Base-by-base conservation (phyloP, 1,284 basidiomycete genomes). In the Boletus smithii region DNA sequence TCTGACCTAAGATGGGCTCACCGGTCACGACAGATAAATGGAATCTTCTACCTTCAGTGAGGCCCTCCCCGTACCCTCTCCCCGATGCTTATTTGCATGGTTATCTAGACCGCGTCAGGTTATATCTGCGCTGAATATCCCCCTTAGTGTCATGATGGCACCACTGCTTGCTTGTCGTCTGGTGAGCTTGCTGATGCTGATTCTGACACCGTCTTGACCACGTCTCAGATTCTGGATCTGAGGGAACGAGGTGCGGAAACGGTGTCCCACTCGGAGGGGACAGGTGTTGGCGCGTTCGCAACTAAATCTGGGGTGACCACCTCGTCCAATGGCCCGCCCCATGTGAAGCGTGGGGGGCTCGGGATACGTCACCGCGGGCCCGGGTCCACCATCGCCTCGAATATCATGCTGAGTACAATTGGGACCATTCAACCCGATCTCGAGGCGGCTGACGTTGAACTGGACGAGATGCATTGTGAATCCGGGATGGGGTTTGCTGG, bases 131-230 rank as follows among this genome's bases (percentile, higher is more conserved):
- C 82, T 89, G 56, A 86, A 86, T 57, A 88, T 89, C 53, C 86
- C 86, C n/a, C 71, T 89, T 52, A 88, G 85, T 57, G 82, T 89
- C n/a, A 87, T 88, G 85, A 74, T 89, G 57, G 81, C 79, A n/a
- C 86, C 87, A 18, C 67, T 89, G 22, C 75, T 89, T 22, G 85
- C 86, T 4, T 88, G 86, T 62, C 80, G 86, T 49, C 73, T 88
- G 32, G 83, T 84, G 55, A 51, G 77, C 20, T 8, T 17, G 13
- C 17, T 39, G 14, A 46, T 32, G 1, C 8, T 30, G 44, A 5
- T 34, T 33, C 42, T 48, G 38, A 14, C 33, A 39, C 43, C 7
- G 38, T 38, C 7, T 37, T 55, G 26, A 51, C 32, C 33, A 11
- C 42, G 31, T 39, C 29, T 16, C 49, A 84, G 83, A 87, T 88